These are phyloP conservation scores for Phytophthora aleatoria DNA, from an alignment of 352 stramenopile species.

Conservation along the genomic window DNA sequence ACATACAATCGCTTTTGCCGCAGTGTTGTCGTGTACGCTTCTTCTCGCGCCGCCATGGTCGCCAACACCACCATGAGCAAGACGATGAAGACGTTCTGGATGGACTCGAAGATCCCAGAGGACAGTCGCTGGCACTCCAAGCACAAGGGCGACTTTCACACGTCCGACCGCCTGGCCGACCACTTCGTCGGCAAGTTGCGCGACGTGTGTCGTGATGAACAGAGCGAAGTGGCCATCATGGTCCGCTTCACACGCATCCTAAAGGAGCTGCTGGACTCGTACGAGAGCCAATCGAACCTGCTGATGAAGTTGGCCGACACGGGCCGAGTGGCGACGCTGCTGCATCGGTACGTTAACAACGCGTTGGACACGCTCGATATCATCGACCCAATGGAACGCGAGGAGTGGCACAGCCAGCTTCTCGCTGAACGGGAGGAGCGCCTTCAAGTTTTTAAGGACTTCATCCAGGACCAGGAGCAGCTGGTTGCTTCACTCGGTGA, in stretches of 20 bases:
- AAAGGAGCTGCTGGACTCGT: conserved; percentile 35
- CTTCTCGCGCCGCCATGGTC: neutral
- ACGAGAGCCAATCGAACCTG: conserved; percentile 37
- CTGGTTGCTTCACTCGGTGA: conserved; percentile 21
- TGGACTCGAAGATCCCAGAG: conserved; percentile 36
- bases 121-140: conserved; percentile 38
- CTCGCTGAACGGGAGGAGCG: conserved; percentile 23
- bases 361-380: conserved; percentile 28
- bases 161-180: conserved; percentile 25
- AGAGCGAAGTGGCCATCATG: conserved; percentile 33
- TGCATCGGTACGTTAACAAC: conserved; percentile 34
- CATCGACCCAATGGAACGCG: conserved; percentile 8
- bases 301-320: conserved; percentile 41
- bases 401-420: conserved; percentile 27
- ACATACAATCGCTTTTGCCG: no score
- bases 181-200: conserved; percentile 33
- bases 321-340: conserved; percentile 29
- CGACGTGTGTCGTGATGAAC: conserved; percentile 15
- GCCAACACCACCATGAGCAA: conserved; percentile 22
- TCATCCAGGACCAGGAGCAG: conserved; percentile 18
- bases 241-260: conserved; percentile 31
- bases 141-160: conserved; percentile 23
- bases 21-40: no score
- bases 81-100: conserved; percentile 39
- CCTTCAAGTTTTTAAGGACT: conserved; percentile 28